Base-by-base conservation (phyloP, 2,329 filamentous ascomycete genomes). In the Gremmenia infestans region DNA sequence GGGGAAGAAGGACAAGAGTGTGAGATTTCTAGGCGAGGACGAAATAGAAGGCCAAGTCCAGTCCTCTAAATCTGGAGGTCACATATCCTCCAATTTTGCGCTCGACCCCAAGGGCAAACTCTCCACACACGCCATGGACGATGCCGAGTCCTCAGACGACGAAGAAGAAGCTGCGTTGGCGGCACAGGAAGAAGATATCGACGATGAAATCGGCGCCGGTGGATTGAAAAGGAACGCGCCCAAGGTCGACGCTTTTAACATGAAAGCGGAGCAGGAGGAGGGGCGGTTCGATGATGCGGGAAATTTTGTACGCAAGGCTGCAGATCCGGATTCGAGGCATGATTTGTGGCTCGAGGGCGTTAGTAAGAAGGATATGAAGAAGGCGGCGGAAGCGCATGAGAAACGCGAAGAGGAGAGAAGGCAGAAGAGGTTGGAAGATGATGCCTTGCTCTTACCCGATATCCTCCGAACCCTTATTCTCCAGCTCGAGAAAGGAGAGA, bases 211-310 rank as follows among this genome's bases (percentile, higher is more conserved):
- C 5, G 94, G 94, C 2, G 87, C 90, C 1, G 94, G 94, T 14
- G 88, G 89, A 2, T 87, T 95, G 65, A 97, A 97, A 75, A 89
- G 86, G 66, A 91, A 97, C 71, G 94, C 94, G 1, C 94, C 94
- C 1, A 90, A 94, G 70, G 81, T 99, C 5, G 94, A 97, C 71
- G 93, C 93, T 2, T 99, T 99, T 79, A 97, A 99, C 69, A 89
- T 99, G 79, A 85, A 83, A 57, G 77, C 82, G 12, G 94, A 99
- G 72, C 86, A 95, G 71, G 91, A 97, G 68, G 93, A 97, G 64
- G 94, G 94, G 1, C 81, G 85, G 11, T 99, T 97, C 67, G 94
- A 99, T 70, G 88, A 94, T 64, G 77, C 86, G 1, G 93, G 93
- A 9, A 99, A 97, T 71, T 99, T 86, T 70, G 84, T 99, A 46